Base-by-base conservation (phyloP, 305 asterid genomes). In the Plantago lanceolata region DNA sequence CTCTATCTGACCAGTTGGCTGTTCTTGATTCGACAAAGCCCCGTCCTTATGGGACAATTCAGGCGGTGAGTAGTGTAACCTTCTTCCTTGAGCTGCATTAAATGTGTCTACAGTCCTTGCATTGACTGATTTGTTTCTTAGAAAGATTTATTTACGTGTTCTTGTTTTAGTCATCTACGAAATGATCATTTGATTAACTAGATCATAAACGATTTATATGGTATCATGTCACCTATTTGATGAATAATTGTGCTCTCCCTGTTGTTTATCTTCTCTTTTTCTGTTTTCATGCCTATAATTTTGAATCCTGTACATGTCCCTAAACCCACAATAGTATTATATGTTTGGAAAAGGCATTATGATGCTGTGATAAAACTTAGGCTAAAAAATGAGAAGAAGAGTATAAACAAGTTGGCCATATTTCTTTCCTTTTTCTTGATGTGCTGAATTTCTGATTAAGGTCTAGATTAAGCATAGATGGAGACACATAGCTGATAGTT, bases 21-120 rank as follows among this genome's bases (percentile, higher is more conserved):
- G 83, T 70, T 51, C 87, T 88, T 76, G 97, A 88, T 68, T 81
- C 81, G 5, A 59, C 67, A 55, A 88, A 88, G 73, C 95, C 88
- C 63, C 85, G 44, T 54, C 96, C 96, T 0, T 90, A 90, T 69
- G 97, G 96, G 65, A 81, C 96, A 26, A 35, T 77, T 43, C 95
- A 83, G 69, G 96, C 96, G 87, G 93, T 84, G 75, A 75, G 65
- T 71, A 70, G 18, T 69, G 74, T 80, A 20, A 51, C 65, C 63
- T 73, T 63, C 48, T 64, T 68, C 61, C 64, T 63, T 64, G 55
- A 57, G 65, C 68, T 52, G 28, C 65, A 58, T 63, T 64, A 28
- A 15, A 14, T 48, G 33, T 45, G 26, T 67, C 37, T 55, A 59
- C 44, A n/a, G 52, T 17, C 33, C 47, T n/a, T 58, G 21, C 59